Percentiles rank a stretch among this genome's conserved stretches.
Evolutionary conservation across 1,284 basidiomycete species (phyloP).

Genomic region (Pascua sp.): DNA sequence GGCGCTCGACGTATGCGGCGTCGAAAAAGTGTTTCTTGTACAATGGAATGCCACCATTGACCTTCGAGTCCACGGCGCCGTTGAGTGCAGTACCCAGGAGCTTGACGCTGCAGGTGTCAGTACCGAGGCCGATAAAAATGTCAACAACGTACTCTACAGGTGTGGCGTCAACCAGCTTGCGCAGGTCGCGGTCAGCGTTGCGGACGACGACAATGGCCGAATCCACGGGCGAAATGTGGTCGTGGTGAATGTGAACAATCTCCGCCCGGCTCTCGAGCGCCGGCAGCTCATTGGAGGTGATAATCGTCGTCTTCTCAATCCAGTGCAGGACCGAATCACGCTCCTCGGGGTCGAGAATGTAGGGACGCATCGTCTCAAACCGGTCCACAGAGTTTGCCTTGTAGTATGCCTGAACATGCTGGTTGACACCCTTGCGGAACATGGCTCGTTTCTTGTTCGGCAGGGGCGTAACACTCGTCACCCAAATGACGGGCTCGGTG

Average conservation of each 20-base stretch:
- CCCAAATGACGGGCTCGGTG: conserved; percentile 81
- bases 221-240: conserved; percentile 83
- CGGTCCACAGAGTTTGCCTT: conserved; percentile 64
- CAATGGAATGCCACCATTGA: conserved; percentile 69
- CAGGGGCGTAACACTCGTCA: conserved; percentile 79
- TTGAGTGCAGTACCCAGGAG: conserved; percentile 84
- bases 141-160: conserved; percentile 29
- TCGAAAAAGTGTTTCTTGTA: conserved; percentile 66
- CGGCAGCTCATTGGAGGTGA: conserved; percentile 81
- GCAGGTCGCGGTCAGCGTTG: conserved; percentile 29
- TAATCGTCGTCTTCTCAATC: conserved; percentile 83
- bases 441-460: conserved; percentile 73
- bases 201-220: conserved; percentile 77
- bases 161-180: conserved; percentile 18
- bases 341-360: conserved; percentile 61
- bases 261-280: conserved; percentile 88
- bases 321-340: conserved; percentile 60
- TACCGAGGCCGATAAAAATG: not conserved
- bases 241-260: conserved; percentile 67
- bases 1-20: conserved; percentile 62
- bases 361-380: conserved; percentile 73
- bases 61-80: conserved; percentile 75
- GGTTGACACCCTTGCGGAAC: conserved; percentile 80
- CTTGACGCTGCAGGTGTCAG: conserved; percentile 60
- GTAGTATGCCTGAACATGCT: conserved; percentile 69